These are phyloP conservation scores for Epichloe coenophiala DNA, from an alignment of 2,329 filamentous ascomycete genomes.

Conservation along the genomic window DNA sequence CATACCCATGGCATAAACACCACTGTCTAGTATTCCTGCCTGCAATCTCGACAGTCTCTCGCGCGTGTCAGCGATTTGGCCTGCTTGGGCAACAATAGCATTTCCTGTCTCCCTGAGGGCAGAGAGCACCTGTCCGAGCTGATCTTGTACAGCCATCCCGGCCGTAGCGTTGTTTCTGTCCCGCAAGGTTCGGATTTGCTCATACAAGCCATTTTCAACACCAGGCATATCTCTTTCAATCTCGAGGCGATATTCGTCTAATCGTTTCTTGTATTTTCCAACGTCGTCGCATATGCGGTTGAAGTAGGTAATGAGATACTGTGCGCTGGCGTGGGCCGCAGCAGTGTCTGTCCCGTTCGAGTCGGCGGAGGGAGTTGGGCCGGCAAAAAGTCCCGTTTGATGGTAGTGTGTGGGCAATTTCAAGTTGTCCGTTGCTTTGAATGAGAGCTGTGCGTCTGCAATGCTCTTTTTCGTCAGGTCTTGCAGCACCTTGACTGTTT, in stretches of 20 bases:
- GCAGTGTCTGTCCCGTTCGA: constrained; percentile 19
- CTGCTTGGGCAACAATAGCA: constrained; percentile 27
- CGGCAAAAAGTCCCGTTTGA: constrained; percentile 30
- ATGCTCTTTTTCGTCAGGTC: constrained; percentile 46
- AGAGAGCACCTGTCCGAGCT: constrained; percentile 24
- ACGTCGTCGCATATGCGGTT: constrained; percentile 30
- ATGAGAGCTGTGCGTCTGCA: constrained; percentile 56
- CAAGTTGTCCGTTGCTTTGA: constrained; percentile 62
- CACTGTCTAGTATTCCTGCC: constrained; percentile 25
- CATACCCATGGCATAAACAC: constrained; percentile 21
- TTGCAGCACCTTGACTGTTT: constrained; percentile 52
- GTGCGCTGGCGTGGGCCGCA: constrained; percentile 23
- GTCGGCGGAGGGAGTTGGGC: constrained; percentile 15
- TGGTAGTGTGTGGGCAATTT: constrained; percentile 51
- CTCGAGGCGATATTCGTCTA: constrained; percentile 31
- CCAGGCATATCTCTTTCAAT: constrained; percentile 35
- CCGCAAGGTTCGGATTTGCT: constrained; percentile 24
- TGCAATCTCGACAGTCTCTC: constrained; percentile 28
- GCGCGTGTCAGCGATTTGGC: constrained; percentile 29
- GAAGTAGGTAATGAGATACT: constrained; percentile 31
- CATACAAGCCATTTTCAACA: constrained; percentile 32
- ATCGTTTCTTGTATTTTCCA: constrained; percentile 28
- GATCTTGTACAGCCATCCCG: constrained; percentile 20
- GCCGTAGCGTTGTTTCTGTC: constrained; percentile 16
- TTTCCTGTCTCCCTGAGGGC: constrained; percentile 27